These are phyloP conservation scores for Aspergillus cavernicola DNA, from an alignment of 495 filamentous ascomycete genomes.

Conservation along the genomic window DNA sequence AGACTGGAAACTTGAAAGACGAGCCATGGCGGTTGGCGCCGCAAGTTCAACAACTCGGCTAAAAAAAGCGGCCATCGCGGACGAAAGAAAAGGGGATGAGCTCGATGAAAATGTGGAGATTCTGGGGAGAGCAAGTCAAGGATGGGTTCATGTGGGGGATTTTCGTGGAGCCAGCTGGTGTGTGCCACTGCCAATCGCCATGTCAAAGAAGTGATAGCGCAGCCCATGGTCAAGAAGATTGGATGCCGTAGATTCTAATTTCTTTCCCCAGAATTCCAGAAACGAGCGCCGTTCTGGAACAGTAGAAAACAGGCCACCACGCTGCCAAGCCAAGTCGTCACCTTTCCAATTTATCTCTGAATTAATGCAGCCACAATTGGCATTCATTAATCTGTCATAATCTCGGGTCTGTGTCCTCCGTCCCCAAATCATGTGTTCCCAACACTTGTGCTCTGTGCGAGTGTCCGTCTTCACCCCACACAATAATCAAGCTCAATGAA, in stretches of 20 bases:
- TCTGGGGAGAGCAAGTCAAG: constrained; percentile 13
- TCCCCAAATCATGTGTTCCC: neutral
- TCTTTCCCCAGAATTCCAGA: too few species aligned
- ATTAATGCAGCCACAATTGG: neutral
- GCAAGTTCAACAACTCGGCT: constrained; percentile 4
- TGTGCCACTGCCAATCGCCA: constrained; percentile 11
- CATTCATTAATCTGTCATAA: neutral
- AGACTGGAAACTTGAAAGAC: neutral
- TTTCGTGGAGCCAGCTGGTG: constrained; percentile 18
- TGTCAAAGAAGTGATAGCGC: neutral
- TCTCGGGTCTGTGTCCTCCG: constrained; percentile 1
- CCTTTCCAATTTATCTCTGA: neutral
- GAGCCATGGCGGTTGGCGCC: constrained; percentile 20
- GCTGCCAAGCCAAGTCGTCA: too few species aligned
- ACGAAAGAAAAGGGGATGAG: neutral
- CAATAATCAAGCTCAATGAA: too few species aligned
- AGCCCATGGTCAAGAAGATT: neutral
- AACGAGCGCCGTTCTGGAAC: too few species aligned
- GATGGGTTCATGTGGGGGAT: constrained; percentile 21
- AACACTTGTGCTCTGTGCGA: too few species aligned
- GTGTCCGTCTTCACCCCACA: neutral
- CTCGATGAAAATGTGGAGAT: constrained; percentile 22
- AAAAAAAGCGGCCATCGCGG: constrained; percentile 3
- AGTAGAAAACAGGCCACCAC: neutral
- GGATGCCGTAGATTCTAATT: too few species aligned